Base-by-base conservation (phyloP, 495 filamentous ascomycete genomes). In the Diplogelasinospora grovesii region DNA sequence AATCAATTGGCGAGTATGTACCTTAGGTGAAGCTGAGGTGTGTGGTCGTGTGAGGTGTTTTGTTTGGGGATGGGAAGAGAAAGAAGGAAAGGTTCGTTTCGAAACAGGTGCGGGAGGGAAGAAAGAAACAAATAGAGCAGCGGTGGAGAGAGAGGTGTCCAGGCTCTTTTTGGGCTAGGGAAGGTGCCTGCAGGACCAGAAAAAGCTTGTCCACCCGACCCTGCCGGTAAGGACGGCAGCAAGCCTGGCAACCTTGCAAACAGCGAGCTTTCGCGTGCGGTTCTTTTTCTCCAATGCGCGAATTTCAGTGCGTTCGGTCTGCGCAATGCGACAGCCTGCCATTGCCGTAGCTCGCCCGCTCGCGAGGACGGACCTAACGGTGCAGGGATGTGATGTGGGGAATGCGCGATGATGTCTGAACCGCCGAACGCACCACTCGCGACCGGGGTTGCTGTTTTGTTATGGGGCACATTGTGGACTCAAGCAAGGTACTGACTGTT, bases 41-140 rank as follows among this genome's bases (percentile, higher is more conserved):
- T n/a, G n/a, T n/a, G n/a, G 57, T 59, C 59, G 44, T 54, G 60
- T 50, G 54, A 57, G 54, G 57, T n/a, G n/a, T n/a, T n/a, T n/a
- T n/a, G n/a, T n/a, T 60, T 57, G 57, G 29, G 41, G 51, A 46
- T 36, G 22, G 44, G 35, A 33, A 44, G 43, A 45, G 38, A 31
- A 42, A 48, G 34, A 43, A 43, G 43, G 47, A 40, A 28, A 40
- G 23, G 32, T 46, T 21, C 36, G 32, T 46, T 46, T 37, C 38
- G 34, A 30, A 37, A 30, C 32, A 36, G 36, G 41, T 36, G 44
- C 50, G 44, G 44, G 32, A 16, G 35, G 37, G 37, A 39, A n/a
- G 13, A 43, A 49, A 39, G 54, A 56, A 57, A 53, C 53, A 59
- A 60, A 60, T 52, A 52, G 41, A 30, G 36, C 11, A 21, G 52